Evolutionary conservation across 2,329 filamentous ascomycete species (phyloP).

Genomic region (Trichoderma koningii): DNA sequence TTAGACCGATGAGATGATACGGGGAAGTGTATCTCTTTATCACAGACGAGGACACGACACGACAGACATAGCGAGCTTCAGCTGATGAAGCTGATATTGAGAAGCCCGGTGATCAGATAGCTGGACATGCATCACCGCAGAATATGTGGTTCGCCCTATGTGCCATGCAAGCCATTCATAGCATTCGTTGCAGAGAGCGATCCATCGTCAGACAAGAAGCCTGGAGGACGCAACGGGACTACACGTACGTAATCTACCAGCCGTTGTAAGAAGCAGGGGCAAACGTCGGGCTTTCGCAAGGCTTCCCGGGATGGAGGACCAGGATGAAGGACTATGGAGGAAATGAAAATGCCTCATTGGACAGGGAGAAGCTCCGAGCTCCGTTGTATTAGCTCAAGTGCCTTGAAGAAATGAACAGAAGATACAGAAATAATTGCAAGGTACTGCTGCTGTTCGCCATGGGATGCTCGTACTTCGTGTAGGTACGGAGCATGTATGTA

Average conservation of each 20-base stretch:
- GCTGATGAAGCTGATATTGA: not conserved
- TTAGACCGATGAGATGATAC: too few species aligned
- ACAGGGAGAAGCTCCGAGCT: constrained; percentile 3
- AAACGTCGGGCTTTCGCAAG: too few species aligned
- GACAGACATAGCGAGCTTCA: too few species aligned
- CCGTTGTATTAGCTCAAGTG: constrained; percentile 2
- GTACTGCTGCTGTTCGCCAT: not conserved
- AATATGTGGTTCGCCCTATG: not conserved
- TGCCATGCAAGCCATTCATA: constrained; percentile 14
- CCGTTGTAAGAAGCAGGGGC: not conserved
- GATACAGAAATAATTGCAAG: not conserved
- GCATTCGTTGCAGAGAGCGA: constrained; percentile 14
- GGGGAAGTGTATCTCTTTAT: too few species aligned
- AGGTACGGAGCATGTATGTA: too few species aligned
- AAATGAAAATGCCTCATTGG: constrained; percentile 19
- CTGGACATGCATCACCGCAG: too few species aligned
- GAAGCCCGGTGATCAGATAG: not conserved
- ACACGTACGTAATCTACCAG: not conserved
- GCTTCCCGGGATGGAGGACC: too few species aligned
- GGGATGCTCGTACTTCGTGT: not conserved
- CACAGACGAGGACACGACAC: too few species aligned
- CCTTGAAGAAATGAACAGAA: not conserved
- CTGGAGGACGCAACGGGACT: too few species aligned
- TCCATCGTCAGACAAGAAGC: not conserved
- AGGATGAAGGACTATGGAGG: too few species aligned